Conservation (phyloP, 139 green algal species). For the Diplosphaera chodatii region DNA sequence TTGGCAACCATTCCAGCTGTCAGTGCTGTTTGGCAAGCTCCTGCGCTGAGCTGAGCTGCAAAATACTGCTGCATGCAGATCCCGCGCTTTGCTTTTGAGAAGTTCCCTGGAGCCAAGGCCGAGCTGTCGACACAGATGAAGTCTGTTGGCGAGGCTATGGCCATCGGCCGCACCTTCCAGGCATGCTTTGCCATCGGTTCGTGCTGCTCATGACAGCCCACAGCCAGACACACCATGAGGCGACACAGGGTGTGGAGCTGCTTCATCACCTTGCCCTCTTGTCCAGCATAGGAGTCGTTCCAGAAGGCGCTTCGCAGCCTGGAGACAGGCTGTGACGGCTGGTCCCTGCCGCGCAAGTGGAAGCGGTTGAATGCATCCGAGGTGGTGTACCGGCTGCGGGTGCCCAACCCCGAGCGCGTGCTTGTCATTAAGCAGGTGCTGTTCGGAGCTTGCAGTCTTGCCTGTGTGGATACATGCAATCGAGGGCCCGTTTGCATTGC, state of each 20-base stretch:
- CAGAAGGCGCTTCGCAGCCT: conserved; percentile 91
- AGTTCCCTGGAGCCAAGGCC: conserved; percentile 89
- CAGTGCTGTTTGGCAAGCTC: too few relatives aligned
- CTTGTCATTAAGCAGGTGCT: conserved; percentile 75
- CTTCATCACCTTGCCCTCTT: too few relatives aligned
- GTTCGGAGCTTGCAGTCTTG: too few relatives aligned
- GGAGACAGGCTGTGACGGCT: conserved; percentile 89
- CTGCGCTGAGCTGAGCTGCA: too few relatives aligned
- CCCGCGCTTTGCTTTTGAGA: conserved; percentile 96
- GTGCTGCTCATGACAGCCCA: too few relatives aligned
- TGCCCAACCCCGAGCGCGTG: conserved; percentile 88
- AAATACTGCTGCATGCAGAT: conserved; percentile 37
- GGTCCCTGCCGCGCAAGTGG: conserved; percentile 68
- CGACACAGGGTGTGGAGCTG: too few relatives aligned
- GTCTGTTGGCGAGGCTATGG: conserved; percentile 96
- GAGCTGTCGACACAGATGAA: conserved; percentile 94
- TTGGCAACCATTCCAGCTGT: too few relatives aligned
- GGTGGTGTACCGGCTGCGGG: conserved; percentile 82
- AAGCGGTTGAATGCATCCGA: conserved; percentile 66
- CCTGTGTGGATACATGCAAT: too few relatives aligned
- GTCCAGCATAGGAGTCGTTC: conserved; percentile 80
- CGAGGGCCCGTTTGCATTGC: too few relatives aligned
- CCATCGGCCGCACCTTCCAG: conserved; percentile 94
- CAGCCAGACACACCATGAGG: too few relatives aligned
- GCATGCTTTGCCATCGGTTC: too few relatives aligned